Conservation (phyloP, 2,329 filamentous ascomycete genomes). For the Claviceps sorghi region DNA sequence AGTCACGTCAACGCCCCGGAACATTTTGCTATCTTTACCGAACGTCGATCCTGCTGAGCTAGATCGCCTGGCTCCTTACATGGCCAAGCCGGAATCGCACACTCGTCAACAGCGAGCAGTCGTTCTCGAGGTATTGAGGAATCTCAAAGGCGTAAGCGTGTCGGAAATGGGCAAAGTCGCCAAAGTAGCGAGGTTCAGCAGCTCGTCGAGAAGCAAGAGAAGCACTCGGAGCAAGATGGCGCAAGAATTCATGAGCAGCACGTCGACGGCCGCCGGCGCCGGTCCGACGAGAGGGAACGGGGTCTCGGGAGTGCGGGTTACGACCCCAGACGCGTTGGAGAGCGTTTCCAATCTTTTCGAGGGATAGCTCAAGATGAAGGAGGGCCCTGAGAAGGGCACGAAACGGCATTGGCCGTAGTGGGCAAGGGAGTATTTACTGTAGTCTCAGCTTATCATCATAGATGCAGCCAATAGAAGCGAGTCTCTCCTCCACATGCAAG, state of each 20-base stretch:
- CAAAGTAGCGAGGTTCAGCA: constrained; percentile 30
- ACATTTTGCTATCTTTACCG: constrained; percentile 66
- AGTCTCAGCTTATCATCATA: not conserved
- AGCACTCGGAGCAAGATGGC: constrained; percentile 36
- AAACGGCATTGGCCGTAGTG: not conserved
- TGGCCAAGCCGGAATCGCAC: constrained; percentile 42
- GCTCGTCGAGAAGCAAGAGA: constrained; percentile 13
- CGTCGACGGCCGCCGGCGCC: constrained; percentile 20
- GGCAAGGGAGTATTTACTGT: not conserved
- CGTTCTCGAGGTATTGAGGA: constrained; percentile 71
- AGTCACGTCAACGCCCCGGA: constrained; percentile 53
- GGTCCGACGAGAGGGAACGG: constrained; percentile 15
- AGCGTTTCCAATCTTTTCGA: constrained; percentile 40
- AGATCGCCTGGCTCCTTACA: constrained; percentile 44
- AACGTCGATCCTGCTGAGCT: constrained; percentile 58
- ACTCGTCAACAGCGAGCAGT: constrained; percentile 67
- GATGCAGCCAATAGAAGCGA: not conserved
- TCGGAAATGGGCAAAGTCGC: constrained; percentile 80
- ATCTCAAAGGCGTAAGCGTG: constrained; percentile 79
- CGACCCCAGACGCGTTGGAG: constrained; percentile 37
- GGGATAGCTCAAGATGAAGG: constrained; percentile 10
- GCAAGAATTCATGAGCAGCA: constrained; percentile 49
- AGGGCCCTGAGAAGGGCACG: not conserved
- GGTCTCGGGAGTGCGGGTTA: constrained; percentile 15
- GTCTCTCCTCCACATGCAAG: not conserved